phyloP scores from a whole-genome alignment of 2,329 filamentous ascomycete species.

The Neocucurbitaria cava region DNA sequence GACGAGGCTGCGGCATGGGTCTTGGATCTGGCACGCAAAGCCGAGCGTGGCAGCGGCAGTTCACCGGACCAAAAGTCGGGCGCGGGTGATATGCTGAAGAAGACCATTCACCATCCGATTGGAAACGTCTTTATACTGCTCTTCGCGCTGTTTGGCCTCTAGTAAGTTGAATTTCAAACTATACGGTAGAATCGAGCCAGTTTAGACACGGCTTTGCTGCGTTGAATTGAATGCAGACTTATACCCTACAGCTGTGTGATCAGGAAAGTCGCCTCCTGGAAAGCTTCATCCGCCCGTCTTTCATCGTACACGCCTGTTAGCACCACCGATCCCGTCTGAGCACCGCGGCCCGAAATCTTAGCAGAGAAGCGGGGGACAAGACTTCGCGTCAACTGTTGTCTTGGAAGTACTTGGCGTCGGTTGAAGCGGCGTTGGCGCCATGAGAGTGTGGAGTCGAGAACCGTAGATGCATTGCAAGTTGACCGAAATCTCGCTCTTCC shows the following conservation, averaged over 20 bases:
- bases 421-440: not conserved
- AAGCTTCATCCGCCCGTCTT: conserved; percentile 17
- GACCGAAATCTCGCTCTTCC: not conserved
- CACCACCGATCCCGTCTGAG: conserved; percentile 23
- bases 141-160: conserved; percentile 23
- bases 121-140: conserved; percentile 31
- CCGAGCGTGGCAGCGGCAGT: conserved; percentile 12
- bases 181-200: conserved; percentile 5
- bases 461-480: not conserved
- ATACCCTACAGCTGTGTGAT: conserved; percentile 29
- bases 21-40: conserved; percentile 24
- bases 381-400: not conserved
- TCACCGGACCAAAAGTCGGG: conserved; percentile 12
- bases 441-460: not conserved
- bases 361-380: not conserved
- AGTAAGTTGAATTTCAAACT: conserved; percentile 26
- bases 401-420: not conserved
- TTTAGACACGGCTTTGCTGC: not conserved
- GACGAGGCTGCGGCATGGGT: conserved; percentile 35
- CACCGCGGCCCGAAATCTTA: not conserved
- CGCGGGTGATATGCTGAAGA: conserved; percentile 24
- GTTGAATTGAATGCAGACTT: conserved; percentile 16
- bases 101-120: conserved; percentile 30
- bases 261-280: conserved; percentile 29
- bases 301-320: conserved; percentile 26